A percentile compares a stretch with the other conserved stretches of the same genome.
Evolutionary conservation across 139 green algal species (phyloP).

Genomic region (Diplosphaera chodatii): DNA sequence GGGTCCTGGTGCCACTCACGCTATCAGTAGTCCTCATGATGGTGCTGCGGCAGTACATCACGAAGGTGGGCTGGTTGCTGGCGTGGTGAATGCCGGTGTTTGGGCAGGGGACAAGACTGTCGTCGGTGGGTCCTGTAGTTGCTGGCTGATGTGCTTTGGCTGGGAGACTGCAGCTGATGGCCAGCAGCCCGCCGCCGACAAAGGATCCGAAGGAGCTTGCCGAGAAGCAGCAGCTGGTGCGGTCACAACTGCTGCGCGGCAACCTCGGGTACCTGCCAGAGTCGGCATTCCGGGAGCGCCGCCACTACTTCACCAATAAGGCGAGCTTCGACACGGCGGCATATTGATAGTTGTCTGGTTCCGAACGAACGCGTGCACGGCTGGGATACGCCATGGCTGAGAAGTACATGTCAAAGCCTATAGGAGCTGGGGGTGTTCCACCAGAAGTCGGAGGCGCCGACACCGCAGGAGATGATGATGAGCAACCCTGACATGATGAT

Average conservation of each 20-base stretch:
- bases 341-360: no score
- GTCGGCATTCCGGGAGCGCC: slow-evolving; percentile 54
- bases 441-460: slow-evolving; percentile 41
- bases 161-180: slow-evolving; percentile 22
- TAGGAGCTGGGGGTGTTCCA: slow-evolving; percentile 63
- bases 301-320: slow-evolving; percentile 63
- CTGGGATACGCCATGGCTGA: no score
- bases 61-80: slow-evolving; percentile 14
- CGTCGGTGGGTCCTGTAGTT: no score
- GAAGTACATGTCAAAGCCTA: no score
- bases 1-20: slow-evolving; percentile 88
- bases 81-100: no score
- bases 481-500: slow-evolving; percentile 82
- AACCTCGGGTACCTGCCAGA: slow-evolving; percentile 38
- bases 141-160: no score
- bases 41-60: slow-evolving; percentile 77
- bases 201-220: slow-evolving; percentile 43
- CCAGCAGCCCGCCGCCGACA: background rate
- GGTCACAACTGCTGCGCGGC: slow-evolving; percentile 44
- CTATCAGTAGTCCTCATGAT: slow-evolving; percentile 82
- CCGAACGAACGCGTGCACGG: no score
- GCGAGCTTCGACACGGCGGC: slow-evolving; percentile 15
- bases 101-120: no score
- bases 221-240: slow-evolving; percentile 54
- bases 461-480: slow-evolving; percentile 78